A percentile compares a stretch with the other conserved stretches of the same genome.
phyloP scores from a whole-genome alignment of 305 asterid genomes.

The Rubia balearica region DNA sequence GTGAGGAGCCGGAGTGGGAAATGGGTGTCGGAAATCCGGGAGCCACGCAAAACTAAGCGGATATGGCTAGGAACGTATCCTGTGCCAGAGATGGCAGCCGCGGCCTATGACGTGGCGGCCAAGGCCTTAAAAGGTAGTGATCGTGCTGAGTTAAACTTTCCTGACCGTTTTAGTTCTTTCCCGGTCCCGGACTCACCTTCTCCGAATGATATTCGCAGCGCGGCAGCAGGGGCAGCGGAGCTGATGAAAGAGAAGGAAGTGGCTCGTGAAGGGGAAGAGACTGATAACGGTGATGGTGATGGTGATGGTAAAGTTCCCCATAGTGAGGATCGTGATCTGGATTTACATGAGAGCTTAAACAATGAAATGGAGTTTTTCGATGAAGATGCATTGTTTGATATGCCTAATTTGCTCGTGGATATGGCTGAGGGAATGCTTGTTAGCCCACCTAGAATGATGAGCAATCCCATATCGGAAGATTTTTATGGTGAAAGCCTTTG shows the following conservation, averaged over 20 bases:
- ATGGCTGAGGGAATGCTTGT: constrained; percentile 77
- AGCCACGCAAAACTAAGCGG: constrained; percentile 66
- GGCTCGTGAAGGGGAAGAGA: constrained; percentile 18
- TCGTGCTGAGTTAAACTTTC: constrained; percentile 36
- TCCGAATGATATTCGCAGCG: constrained; percentile 44
- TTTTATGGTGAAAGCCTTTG: constrained; percentile 46
- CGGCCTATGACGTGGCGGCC: constrained; percentile 38
- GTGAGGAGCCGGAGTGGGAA: constrained; percentile 30
- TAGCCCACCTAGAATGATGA: constrained; percentile 48
- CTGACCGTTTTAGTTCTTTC: constrained; percentile 20
- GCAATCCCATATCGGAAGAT: constrained; percentile 25
- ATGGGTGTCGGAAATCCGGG: constrained; percentile 65
- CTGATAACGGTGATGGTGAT: constrained; percentile 24
- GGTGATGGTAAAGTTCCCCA: not conserved
- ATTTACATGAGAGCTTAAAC: not conserved
- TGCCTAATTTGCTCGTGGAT: constrained; percentile 53
- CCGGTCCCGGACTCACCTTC: constrained; percentile 52
- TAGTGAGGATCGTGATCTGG: not conserved
- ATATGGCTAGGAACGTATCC: constrained; percentile 86
- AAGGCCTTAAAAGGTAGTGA: constrained; percentile 35
- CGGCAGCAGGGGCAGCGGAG: constrained; percentile 56
- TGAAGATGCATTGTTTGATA: constrained; percentile 43
- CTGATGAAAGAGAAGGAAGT: constrained; percentile 23
- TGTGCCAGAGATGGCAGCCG: constrained; percentile 35
- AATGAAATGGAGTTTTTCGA: constrained; percentile 33